phyloP scores from a whole-genome alignment of 192 early-diverging fungal genomes.

The Jimgerdemannia lactiflua region DNA sequence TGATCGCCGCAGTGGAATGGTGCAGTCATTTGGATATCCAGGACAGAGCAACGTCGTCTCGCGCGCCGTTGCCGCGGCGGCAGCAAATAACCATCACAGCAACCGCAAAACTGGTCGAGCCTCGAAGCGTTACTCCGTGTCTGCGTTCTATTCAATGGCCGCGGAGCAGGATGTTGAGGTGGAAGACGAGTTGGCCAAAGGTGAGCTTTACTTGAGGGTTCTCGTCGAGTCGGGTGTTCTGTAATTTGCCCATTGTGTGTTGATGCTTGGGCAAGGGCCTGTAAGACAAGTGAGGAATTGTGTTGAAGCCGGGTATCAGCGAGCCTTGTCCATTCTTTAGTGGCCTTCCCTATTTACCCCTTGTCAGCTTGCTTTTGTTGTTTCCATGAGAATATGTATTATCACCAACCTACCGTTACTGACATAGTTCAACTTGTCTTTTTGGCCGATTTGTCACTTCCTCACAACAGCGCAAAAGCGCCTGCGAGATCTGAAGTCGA shows the following conservation, averaged over 20 bases:
- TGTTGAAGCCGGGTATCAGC: too few relatives aligned
- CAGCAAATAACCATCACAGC: constrained; percentile 30
- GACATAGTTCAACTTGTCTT: too few relatives aligned
- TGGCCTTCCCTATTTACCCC: too few relatives aligned
- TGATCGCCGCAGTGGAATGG: constrained; percentile 36
- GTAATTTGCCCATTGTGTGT: too few relatives aligned
- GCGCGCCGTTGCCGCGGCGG: constrained; percentile 35
- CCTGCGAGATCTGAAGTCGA: constrained; percentile 83
- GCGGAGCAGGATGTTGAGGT: constrained; percentile 95
- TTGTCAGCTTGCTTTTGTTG: too few relatives aligned
- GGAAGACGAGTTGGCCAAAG: constrained; percentile 92
- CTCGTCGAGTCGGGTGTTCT: too few relatives aligned
- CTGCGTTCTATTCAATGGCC: constrained; percentile 77
- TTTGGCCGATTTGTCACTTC: background rate
- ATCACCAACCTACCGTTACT: background rate
- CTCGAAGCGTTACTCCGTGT: constrained; percentile 70
- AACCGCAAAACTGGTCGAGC: constrained; percentile 15
- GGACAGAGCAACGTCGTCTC: constrained; percentile 24
- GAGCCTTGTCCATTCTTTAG: too few relatives aligned
- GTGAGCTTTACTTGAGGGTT: constrained; percentile 45
- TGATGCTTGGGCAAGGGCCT: too few relatives aligned
- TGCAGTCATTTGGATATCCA: constrained; percentile 30
- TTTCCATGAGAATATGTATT: background rate
- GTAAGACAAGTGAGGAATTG: too few relatives aligned
- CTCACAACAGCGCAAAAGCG: constrained; percentile 68